Evolutionary conservation across 345 rosid species (phyloP), one percentile per base, ranked within the genome.

Genomic region (Pelargonium nanum): DNA sequence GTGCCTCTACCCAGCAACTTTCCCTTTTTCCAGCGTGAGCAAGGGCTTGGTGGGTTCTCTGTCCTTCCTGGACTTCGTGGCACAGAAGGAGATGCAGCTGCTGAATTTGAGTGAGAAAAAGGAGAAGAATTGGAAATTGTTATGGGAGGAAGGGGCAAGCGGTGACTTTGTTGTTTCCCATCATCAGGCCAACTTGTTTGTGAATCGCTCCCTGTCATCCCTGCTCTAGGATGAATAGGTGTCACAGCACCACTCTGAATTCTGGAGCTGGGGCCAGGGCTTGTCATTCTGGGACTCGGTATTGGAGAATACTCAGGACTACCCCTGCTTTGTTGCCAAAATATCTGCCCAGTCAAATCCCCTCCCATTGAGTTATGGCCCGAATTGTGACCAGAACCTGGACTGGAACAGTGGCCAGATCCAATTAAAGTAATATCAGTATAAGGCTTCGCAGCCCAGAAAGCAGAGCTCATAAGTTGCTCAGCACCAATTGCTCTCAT

Each of bases 211-310:
- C 81, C 73, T 40, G 79, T 63, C 61, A 93, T 96, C 68, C 83
- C 87, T 32, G 89, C 90, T 75, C 91, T 83, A 1, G 99, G 97
- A 80, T 93, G 99, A 69, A 82, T 76, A 65, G 99, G 99, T 12
- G 99, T 89, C 65, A 93, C 99, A 55, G 99, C 92, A 73, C 97
- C 99, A 70, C 99, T 93, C 15, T 90, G 99, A 65, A 93, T 84
- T 75, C 97, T 81, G 15, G 99, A 93, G 76, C 96, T 74, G 62
- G 99, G 97, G 68, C 96, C 99, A 55, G 99, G 97, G 56, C 99
- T 93, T 12, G 94, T 78, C 97, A 93, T 83, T 76, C 90, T 85
- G 44, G 99, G 97, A 63, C 99, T 93, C 40, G 94, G 97, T 60
- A 78, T 78, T 8, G 99, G 97, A 24, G 99, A 93, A 74, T 85